Percentiles rank a stretch among this genome's conserved stretches.
These are phyloP conservation scores for Trapa bicornis DNA, from an alignment of 345 rosid species.

Conservation along the genomic window DNA sequence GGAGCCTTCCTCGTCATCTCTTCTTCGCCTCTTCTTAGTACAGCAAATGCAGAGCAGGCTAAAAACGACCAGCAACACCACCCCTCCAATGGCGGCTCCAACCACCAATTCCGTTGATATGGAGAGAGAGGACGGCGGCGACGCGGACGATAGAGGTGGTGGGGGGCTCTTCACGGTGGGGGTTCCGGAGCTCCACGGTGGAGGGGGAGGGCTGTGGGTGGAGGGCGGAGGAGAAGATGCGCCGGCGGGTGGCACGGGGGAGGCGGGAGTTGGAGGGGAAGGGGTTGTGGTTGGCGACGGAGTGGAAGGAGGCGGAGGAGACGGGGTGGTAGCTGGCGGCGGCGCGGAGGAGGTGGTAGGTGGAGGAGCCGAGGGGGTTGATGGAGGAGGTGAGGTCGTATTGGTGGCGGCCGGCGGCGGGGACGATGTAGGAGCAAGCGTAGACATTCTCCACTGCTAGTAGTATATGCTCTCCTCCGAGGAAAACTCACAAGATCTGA, in stretches of 20 bases:
- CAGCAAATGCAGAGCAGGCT: conserved; percentile 42
- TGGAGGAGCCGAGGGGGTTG: conserved; percentile 17
- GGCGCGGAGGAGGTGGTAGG: conserved; percentile 13
- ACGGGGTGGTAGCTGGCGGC: conserved; percentile 7
- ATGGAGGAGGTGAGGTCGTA: conserved; percentile 15
- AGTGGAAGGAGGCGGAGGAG: conserved; percentile 11
- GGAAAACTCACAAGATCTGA: too few species aligned
- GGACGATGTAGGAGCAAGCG: neutral
- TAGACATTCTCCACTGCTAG: too few species aligned
- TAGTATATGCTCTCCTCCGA: too few species aligned
- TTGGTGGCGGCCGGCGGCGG: conserved; percentile 15
- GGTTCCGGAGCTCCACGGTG: conserved; percentile 22
- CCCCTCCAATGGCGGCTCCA: conserved; percentile 56
- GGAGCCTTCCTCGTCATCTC: conserved; percentile 25
- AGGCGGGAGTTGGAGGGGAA: conserved; percentile 3
- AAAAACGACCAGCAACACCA: conserved; percentile 26
- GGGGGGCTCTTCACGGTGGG: conserved; percentile 20
- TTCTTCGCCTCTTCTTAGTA: conserved; percentile 39
- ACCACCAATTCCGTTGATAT: conserved; percentile 49
- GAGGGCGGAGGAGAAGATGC: conserved; percentile 29
- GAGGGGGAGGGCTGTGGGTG: conserved; percentile 14
- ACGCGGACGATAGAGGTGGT: conserved; percentile 16
- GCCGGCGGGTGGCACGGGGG: conserved; percentile 10
- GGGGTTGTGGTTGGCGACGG: conserved; percentile 7
- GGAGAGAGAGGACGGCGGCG: conserved; percentile 22